phyloP scores from a whole-genome alignment of 2,329 filamentous ascomycete species.

The Fusarium chlamydosporum region DNA sequence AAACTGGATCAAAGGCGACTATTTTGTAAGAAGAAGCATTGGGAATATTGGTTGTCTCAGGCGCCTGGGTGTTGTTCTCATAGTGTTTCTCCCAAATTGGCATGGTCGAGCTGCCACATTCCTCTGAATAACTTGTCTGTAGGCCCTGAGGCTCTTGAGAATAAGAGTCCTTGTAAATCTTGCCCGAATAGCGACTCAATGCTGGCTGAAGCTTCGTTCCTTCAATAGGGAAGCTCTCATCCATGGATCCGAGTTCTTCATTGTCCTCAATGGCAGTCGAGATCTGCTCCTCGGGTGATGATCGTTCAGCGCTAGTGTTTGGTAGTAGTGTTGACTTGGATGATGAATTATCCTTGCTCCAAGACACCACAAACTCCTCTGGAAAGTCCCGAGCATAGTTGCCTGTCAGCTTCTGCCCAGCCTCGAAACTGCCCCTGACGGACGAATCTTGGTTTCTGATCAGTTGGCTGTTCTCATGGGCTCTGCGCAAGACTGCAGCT shows the following conservation, averaged over 20 bases:
- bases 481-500: slow-evolving; percentile 51
- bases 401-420: slow-evolving; percentile 57
- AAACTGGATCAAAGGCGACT: slow-evolving; percentile 73
- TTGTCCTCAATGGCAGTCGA: slow-evolving; percentile 47
- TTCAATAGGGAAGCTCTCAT: slow-evolving; percentile 58
- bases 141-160: slow-evolving; percentile 63
- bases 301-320: slow-evolving; percentile 19
- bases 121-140: slow-evolving; percentile 63
- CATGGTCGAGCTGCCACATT: slow-evolving; percentile 56
- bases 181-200: slow-evolving; percentile 47
- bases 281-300: neutral
- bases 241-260: slow-evolving; percentile 57
- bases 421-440: slow-evolving; percentile 11
- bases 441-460: slow-evolving; percentile 29
- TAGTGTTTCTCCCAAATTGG: slow-evolving; percentile 57
- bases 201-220: slow-evolving; percentile 51
- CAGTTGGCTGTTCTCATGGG: slow-evolving; percentile 41
- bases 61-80: neutral
- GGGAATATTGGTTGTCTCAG: slow-evolving; percentile 4
- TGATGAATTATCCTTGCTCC: slow-evolving; percentile 54
- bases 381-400: slow-evolving; percentile 67
- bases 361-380: slow-evolving; percentile 63
- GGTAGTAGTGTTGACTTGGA: slow-evolving; percentile 50
- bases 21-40: slow-evolving; percentile 68
- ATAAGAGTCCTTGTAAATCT: slow-evolving; percentile 55